These are phyloP conservation scores for Cyclotella atomus DNA, from an alignment of 108 stramenopile genomes.

Conservation along the genomic window DNA sequence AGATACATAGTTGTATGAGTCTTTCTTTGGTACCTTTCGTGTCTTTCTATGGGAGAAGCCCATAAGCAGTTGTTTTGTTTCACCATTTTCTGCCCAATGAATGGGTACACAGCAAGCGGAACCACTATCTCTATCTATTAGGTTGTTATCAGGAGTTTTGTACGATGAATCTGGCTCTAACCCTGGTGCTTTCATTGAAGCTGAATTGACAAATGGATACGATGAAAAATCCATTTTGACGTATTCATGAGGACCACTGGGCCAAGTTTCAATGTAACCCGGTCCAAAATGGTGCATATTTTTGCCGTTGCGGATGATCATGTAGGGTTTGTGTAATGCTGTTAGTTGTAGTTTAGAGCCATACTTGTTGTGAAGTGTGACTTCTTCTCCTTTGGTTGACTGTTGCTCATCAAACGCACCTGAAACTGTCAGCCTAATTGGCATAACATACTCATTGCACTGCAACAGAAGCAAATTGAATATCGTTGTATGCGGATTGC, in stretches of 20 bases:
- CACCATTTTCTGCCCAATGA: slow-evolving; percentile 23
- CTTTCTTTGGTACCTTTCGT: not conserved
- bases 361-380: slow-evolving; percentile 33
- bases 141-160: slow-evolving; percentile 10
- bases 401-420: not conserved
- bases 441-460: slow-evolving; percentile 40
- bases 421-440: slow-evolving; percentile 25
- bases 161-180: slow-evolving; percentile 35
- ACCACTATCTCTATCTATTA: slow-evolving; percentile 45
- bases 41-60: slow-evolving; percentile 53
- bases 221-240: slow-evolving; percentile 6
- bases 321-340: slow-evolving; percentile 11
- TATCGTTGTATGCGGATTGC: not conserved
- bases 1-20: slow-evolving; percentile 37
- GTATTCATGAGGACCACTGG: slow-evolving; percentile 40
- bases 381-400: not conserved
- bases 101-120: slow-evolving; percentile 53
- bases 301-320: slow-evolving; percentile 24
- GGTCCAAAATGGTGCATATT: slow-evolving; percentile 47
- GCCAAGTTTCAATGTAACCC: slow-evolving; percentile 41
- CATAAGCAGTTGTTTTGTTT: slow-evolving; percentile 18
- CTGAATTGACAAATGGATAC: slow-evolving; percentile 7
- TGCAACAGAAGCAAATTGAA: slow-evolving; percentile 22
- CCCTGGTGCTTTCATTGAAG: slow-evolving; percentile 7
- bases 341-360: slow-evolving; percentile 38